These are phyloP conservation scores for Podospora didyma DNA, from an alignment of 495 filamentous ascomycete genomes.

Conservation along the genomic window DNA sequence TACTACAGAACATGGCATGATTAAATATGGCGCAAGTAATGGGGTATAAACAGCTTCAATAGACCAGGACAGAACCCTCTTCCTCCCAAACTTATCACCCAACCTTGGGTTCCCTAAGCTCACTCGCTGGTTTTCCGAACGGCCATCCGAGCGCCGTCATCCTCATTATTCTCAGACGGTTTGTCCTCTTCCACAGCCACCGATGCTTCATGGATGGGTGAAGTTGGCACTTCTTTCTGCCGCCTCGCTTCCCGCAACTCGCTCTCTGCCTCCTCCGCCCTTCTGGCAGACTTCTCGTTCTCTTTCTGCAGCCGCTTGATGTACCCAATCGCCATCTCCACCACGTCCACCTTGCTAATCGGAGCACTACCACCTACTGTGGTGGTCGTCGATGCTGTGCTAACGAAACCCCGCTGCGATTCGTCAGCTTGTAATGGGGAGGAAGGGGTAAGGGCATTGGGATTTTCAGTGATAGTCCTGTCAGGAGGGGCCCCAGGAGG, in stretches of 20 bases:
- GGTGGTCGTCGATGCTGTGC: neutral
- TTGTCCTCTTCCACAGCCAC: neutral
- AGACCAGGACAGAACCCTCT: too few relatives aligned
- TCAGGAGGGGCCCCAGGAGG: slow-evolving; percentile 9
- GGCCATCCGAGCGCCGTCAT: too few relatives aligned
- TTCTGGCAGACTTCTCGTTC: slow-evolving; percentile 22
- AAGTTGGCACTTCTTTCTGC: neutral
- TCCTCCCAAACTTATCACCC: too few relatives aligned
- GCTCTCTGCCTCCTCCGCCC: slow-evolving; percentile 18
- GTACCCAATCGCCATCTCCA: slow-evolving; percentile 28
- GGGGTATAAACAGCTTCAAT: too few relatives aligned
- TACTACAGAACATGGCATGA: too few relatives aligned
- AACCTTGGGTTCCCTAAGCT: too few relatives aligned
- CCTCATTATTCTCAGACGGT: too few relatives aligned
- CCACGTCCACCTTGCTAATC: slow-evolving; percentile 29
- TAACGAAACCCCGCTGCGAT: neutral
- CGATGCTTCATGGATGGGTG: neutral
- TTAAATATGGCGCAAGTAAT: too few relatives aligned
- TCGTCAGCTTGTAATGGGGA: neutral
- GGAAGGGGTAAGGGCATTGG: neutral
- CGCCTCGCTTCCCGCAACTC: neutral
- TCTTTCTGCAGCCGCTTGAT: slow-evolving; percentile 24
- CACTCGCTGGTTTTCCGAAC: too few relatives aligned
- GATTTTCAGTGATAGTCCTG: neutral
- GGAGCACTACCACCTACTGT: slow-evolving; percentile 8